A percentile compares a stretch with the other conserved stretches of the same genome.
Evolutionary conservation across 106 monocot genomes (phyloP).

Genomic region (Platanthera guangdongensis): DNA sequence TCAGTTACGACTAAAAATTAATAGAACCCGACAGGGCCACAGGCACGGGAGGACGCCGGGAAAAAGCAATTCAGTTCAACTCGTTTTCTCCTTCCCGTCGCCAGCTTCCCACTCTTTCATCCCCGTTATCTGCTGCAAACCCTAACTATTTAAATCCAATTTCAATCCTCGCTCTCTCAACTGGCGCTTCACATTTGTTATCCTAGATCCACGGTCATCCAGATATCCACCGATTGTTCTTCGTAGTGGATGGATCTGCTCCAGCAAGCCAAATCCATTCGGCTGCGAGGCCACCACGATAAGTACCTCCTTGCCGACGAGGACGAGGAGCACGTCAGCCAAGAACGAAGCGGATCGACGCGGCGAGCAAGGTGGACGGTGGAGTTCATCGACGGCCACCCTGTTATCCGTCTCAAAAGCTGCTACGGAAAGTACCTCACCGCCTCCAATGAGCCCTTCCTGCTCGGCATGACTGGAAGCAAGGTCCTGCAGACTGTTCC

Average conservation of each 20-base stretch:
- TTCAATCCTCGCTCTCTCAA: neutral
- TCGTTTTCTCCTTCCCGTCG: no score
- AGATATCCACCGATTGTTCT: neutral
- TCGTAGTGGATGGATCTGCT: slow-evolving; percentile 42
- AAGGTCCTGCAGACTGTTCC: slow-evolving; percentile 70
- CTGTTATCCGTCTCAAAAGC: slow-evolving; percentile 46
- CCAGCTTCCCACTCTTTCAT: neutral
- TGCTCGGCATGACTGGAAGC: slow-evolving; percentile 70
- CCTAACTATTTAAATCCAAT: neutral
- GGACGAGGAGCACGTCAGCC: slow-evolving; percentile 46
- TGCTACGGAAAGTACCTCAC: slow-evolving; percentile 68
- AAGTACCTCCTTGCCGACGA: slow-evolving; percentile 57
- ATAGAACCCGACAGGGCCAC: no score
- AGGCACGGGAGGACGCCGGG: no score
- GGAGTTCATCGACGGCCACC: slow-evolving; percentile 26
- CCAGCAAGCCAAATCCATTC: slow-evolving; percentile 32
- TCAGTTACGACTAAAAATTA: no score
- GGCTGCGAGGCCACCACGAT: slow-evolving; percentile 50
- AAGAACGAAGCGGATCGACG: slow-evolving; percentile 32
- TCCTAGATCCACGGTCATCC: neutral
- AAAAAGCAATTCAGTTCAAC: no score
- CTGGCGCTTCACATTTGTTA: neutral
- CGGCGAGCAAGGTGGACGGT: slow-evolving; percentile 25
- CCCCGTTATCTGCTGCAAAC: neutral
- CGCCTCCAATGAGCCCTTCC: slow-evolving; percentile 72